Base-by-base conservation (phyloP, 1,139 yeast genomes). In the Lipomyces yarrowii region DNA sequence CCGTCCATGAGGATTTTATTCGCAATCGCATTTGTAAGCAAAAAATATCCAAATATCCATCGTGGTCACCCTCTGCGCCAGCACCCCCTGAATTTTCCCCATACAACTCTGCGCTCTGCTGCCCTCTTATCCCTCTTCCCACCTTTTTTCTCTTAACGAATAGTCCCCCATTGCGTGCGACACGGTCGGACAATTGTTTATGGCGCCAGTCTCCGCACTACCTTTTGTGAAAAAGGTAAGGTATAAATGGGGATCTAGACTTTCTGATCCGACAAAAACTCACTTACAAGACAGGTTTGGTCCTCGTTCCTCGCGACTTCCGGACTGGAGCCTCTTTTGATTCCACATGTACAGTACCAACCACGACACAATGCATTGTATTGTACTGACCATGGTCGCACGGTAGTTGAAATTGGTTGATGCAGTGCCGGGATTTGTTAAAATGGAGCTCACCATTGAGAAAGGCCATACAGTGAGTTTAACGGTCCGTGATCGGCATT, bases 261-360 rank as follows among this genome's bases (percentile, higher is more conserved):
- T 23, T 21, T 7, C 32, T 33, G 13, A 13, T 60, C 7, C 11
- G 55, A 42, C 48, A 8, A 42, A n/a, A 7, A 23, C 48, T 42
- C 48, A 42, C 6, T 42, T n/a, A 21, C 48, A n/a, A 21, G 39
- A 15, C 55, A 73, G 76, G 80, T 78, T 51, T 78, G 80, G 80
- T 65, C 71, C 26, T 76, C 76, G 61, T 78, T 78, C 70, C 65
- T 77, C 61, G 64, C 71, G 37, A 69, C 71, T n/a, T 75, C 79
- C 57, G 81, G 81, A 21, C 74, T 78, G 57, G 81, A 78, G 69
- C 78, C 81, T 3, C 71, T 77, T 4, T 69, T 78, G 58, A 67
- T 78, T 56, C 71, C 72, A 26, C 73, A 72, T 59, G 78, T 77
- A 68, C 37, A 18, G 11, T 18, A 42, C 21, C 11, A 42, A 26